Base-by-base conservation (phyloP, 768 basidiomycete species). In the Hypholoma sublateritium region DNA sequence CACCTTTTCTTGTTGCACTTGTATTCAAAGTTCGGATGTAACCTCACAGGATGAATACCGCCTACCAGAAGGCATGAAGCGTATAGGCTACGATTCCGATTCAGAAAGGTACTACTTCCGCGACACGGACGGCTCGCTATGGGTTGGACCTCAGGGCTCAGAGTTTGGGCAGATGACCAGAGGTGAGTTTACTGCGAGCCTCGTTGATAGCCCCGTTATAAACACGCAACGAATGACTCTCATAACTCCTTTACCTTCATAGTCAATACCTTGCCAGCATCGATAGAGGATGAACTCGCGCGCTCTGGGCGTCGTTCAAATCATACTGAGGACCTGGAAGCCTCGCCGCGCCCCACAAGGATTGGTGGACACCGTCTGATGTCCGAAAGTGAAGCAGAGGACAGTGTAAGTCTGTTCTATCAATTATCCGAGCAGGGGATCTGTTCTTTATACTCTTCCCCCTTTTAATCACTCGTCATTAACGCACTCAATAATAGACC, bases 21-120 rank as follows among this genome's bases (percentile, higher is more conserved):
- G 5, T 45, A 37, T 45, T 49, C 19, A 48, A 49, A 24, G 46
- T 13, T 39, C 12, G 46, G 50, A 39, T 42, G 53, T n/a, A 53
- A 39, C 32, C 0, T 32, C 28, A 32, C 50, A 83, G 81, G 81
- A 84, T 62, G 77, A 75, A 49, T 73, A 77, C 66, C 77, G 81
- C 35, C 71, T 84, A 6, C 81, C 82, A 12, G 79, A 78, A 56
- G 82, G 82, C 50, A 80, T 84, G 81, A 74, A 83, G 59, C 83
- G 90, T 34, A 81, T 88, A 55, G 90, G 89, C 11, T 92, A 91
- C 65, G 90, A 93, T 70, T 74, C 85, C 3, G 90, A 92, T 72
- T 77, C 79, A 1, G 80, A 82, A 48, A 74, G 79, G 47, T 91
- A 91, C 73, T 78, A 80, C 66, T 92, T 86, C 72, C 78, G 78